Evolutionary conservation across 148 eudicot species (phyloP).

Genomic region (Rhododendron williamsianum): DNA sequence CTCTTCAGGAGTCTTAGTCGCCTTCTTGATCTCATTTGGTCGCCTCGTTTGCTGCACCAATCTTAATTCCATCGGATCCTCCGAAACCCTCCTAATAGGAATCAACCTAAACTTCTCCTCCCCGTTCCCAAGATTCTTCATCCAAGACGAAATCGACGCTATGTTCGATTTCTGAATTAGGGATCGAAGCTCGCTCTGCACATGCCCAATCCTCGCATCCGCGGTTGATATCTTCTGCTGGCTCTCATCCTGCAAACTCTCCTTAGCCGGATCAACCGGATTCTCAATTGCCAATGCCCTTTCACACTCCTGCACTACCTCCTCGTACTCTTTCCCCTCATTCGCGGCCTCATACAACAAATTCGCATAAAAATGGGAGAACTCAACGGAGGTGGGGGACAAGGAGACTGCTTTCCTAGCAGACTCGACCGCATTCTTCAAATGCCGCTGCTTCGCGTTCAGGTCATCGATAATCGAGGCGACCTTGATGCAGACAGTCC

Average conservation of each 20-base stretch:
- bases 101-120: conserved; percentile 72
- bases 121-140: conserved; percentile 74
- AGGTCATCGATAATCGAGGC: conserved; percentile 60
- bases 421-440: conserved; percentile 59
- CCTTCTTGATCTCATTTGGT: conserved; percentile 87
- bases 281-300: conserved; percentile 63
- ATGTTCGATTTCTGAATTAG: conserved; percentile 68
- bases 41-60: conserved; percentile 44
- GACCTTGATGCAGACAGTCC: conserved; percentile 58
- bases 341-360: conserved; percentile 61
- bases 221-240: conserved; percentile 32
- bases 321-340: conserved; percentile 69
- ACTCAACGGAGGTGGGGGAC: conserved; percentile 68
- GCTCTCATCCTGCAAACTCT: conserved; percentile 58
- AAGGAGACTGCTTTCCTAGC: conserved; percentile 49
- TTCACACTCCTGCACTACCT: conserved; percentile 75
- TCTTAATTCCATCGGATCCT: conserved; percentile 78
- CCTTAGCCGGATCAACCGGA: conserved; percentile 81
- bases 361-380: conserved; percentile 69
- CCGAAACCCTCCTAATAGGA: conserved; percentile 50
- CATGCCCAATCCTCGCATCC: conserved; percentile 43
- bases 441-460: conserved; percentile 46
- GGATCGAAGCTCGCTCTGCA: conserved; percentile 48
- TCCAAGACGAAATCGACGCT: conserved; percentile 69
- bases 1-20: conserved; percentile 79